Evolutionary conservation across 257 asterid species (phyloP), one percentile per base, ranked within the genome.

Genomic region (Solanum appendiculatum): DNA sequence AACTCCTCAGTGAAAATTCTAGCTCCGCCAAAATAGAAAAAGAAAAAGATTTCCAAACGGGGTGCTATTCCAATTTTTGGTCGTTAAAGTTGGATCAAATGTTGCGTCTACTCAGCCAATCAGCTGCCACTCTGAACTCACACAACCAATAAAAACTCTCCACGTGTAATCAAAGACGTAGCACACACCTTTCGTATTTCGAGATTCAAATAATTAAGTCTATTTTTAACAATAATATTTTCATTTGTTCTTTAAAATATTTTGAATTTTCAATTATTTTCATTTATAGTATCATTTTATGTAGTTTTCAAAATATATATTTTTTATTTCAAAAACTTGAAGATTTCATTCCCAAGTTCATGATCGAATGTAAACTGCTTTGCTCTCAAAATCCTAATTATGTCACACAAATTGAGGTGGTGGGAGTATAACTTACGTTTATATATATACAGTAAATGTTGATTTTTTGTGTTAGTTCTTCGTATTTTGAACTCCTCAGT

Each of bases 51-150:
- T 13, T 25, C 63, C 36, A 42, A 75, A 11, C 56, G n/a, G 4
- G 82, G 60, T 25, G 37, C 60, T 42, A 7, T 42, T 77, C 60
- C 37, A 77, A 6, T 42, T 16, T 75, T 77, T 42, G 11, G 84
- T 56, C 54, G 69, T 46, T 64, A 33, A 75, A 70, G 78, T 42
- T 29, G 16, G 34, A 46, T 4, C 25, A 60, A 37, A 74, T 15
- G 21, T 33, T 36, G 90, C 93, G 93, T 95, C 88, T 74, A 64
- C 85, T 84, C 88, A 72, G 82, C 98, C 98, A 95, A 95, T 95
- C 88, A 91, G 23, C 89, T 86, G 80, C 21, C 73, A 58, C 69
- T 29, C 3, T 87, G 39, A 14, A 85, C 88, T 51, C 68, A 36
- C 34, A 0, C 4, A 90, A 9, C 98, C 96, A 95, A 74, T 93